Evolutionary conservation across 2,329 filamentous ascomycete genomes (phyloP).

Genomic region (Botrytis sinoallii): DNA sequence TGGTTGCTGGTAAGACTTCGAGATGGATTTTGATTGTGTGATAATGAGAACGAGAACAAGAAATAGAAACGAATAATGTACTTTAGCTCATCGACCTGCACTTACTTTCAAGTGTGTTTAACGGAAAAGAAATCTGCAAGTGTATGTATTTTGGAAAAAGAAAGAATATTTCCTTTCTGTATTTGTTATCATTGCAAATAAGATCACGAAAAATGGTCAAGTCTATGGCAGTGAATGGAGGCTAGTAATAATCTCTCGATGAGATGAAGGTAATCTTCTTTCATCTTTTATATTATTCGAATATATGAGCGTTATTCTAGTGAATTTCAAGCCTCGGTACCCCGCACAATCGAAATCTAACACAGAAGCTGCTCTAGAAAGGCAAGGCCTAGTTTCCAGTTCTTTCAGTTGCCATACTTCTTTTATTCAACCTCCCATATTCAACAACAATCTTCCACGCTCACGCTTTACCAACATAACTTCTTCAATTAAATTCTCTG

Average conservation of each 20-base stretch:
- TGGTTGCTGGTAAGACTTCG: neutral
- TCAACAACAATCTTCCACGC: neutral
- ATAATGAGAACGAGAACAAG: neutral
- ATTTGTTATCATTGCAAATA: neutral
- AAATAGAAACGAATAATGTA: neutral
- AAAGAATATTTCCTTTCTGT: neutral
- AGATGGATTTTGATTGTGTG: neutral
- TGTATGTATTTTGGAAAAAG: neutral
- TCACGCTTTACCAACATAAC: neutral
- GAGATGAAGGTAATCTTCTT: neutral
- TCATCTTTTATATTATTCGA: neutral
- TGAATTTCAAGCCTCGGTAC: neutral
- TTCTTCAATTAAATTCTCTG: neutral
- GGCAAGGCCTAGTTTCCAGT: neutral
- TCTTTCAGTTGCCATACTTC: neutral
- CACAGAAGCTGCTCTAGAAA: neutral
- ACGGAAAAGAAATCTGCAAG: neutral
- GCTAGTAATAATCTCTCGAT: neutral
- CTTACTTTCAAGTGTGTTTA: too few species aligned
- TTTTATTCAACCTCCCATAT: neutral
- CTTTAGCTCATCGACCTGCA: neutral
- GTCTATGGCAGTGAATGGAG: neutral
- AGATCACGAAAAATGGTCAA: neutral
- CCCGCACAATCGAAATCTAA: neutral
- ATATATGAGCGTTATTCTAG: accelerated